Evolutionary conservation across 352 stramenopile species (phyloP), one percentile per base, ranked within the genome.

Genomic region (Albugo laibachii): DNA sequence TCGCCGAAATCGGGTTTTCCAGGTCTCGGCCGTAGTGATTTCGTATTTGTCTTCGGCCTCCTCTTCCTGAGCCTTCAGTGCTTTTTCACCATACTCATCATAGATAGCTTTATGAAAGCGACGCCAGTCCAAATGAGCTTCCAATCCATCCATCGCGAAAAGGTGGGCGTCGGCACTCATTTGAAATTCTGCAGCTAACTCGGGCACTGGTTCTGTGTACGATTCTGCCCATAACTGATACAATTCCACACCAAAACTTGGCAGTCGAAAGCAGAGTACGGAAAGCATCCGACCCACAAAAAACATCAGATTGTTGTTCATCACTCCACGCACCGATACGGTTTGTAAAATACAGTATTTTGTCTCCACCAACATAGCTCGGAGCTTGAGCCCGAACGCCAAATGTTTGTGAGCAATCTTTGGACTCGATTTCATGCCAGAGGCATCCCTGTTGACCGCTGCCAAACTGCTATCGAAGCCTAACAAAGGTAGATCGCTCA

Each of bases 241-340:
- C 37, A 92, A 45, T 44, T 92, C 79, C 1, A 92, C 76, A 36
- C 79, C 79, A 52, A 89, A 92, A 52, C 75, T 88, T 41, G 76
- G 79, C 11, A 92, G 52, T 4, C 79, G 72, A 45, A 92, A 92
- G 45, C 76, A 91, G 18, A 92, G 52, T 19, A 91, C 77, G 14
- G 79, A 92, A 13, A 92, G 55, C 69, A 92, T 91, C 45, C 79
- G 59, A 11, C 76, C 79, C 20, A 88, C 79, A 24, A 92, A 92
- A 55, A 92, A 92, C 77, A 92, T 89, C 14, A 92, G 55, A 50
- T 92, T 92, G 63, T 91, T 91, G 65, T 89, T 91, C 79, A 92
- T 92, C 19, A 92, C 79, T 36, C 79, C 79, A 40, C 77, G 76
- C 3, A 92, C 79, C 11, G 71, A 86, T 0, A 92, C 77, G 1